Percentiles rank a stretch among this genome's conserved stretches.
Conservation (phyloP, 768 basidiomycete genomes). For the Termitomyces sp. region DNA sequence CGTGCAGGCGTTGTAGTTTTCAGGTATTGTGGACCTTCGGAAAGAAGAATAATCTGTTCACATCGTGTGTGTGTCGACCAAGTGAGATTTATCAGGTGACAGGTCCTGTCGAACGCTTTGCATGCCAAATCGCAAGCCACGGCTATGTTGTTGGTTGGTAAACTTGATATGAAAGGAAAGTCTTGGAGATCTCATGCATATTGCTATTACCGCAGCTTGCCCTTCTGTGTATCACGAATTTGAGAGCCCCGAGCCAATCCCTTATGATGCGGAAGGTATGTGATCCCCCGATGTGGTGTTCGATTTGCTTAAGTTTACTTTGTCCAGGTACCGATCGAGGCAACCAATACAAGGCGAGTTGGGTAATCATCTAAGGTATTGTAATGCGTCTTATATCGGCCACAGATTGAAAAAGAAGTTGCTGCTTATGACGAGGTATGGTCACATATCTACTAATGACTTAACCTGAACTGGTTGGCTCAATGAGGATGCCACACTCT, state of each 20-base stretch:
- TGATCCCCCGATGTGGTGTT: not conserved
- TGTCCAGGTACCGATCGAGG: conserved; percentile 75
- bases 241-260: conserved; percentile 79
- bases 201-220: conserved; percentile 46
- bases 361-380: not conserved
- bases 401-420: conserved; percentile 84
- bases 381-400: not conserved
- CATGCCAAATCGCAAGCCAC: conserved; percentile 82
- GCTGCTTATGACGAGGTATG: conserved; percentile 83
- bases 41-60: not conserved
- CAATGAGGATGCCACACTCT: conserved; percentile 67
- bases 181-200: not conserved
- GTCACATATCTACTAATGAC: not conserved
- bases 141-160: conserved; percentile 76
- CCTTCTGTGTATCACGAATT: conserved; percentile 92
- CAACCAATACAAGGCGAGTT: conserved; percentile 80
- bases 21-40: conserved; percentile 41
- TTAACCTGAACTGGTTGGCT: not conserved
- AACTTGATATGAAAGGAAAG: not conserved
- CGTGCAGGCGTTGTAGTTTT: conserved; percentile 74
- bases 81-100: conserved; percentile 97
- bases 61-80: not conserved
- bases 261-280: conserved; percentile 81
- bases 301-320: conserved; percentile 1
- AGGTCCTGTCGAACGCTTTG: conserved; percentile 94